Evolutionary conservation across 768 basidiomycete genomes (phyloP).

Genomic region (Boletus pseudopeckii): DNA sequence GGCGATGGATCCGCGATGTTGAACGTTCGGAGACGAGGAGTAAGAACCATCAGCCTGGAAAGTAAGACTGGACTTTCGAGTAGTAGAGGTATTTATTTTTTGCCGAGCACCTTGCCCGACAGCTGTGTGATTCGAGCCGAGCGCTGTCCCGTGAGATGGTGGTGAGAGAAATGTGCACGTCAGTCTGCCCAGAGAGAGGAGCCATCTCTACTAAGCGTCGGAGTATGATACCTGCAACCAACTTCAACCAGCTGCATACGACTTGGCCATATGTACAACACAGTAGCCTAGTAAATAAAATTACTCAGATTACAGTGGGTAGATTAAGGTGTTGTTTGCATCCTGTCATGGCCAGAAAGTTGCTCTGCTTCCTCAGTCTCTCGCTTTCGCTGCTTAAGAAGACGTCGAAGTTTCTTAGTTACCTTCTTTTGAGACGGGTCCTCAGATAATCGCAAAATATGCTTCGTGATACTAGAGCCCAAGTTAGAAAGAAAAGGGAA

Average conservation of each 20-base stretch:
- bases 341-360: background rate
- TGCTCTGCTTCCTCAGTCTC: conserved; percentile 4
- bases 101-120: conserved; percentile 14
- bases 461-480: conserved; percentile 37
- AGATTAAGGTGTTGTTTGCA: conserved; percentile 2
- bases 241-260: background rate
- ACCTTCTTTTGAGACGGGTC: conserved; percentile 36
- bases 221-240: conserved; percentile 6
- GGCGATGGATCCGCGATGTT: conserved; percentile 31
- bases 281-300: conserved; percentile 7
- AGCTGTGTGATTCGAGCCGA: conserved; percentile 15
- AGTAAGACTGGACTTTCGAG: conserved; percentile 10
- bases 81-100: conserved; percentile 18
- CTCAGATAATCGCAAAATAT: conserved; percentile 43
- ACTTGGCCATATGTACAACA: conserved; percentile 5
- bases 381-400: conserved; percentile 36
- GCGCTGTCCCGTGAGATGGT: conserved; percentile 14
- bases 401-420: conserved; percentile 37
- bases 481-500: conserved; percentile 2
- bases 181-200: conserved; percentile 18
- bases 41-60: conserved; percentile 32
- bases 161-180: conserved; percentile 22
- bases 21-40: conserved; percentile 34
- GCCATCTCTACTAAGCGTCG: conserved; percentile 18
- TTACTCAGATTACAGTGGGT: conserved; percentile 11